Evolutionary conservation across 1,284 basidiomycete species (phyloP).

Genomic region (Cutaneotrichosporon spelunceum): DNA sequence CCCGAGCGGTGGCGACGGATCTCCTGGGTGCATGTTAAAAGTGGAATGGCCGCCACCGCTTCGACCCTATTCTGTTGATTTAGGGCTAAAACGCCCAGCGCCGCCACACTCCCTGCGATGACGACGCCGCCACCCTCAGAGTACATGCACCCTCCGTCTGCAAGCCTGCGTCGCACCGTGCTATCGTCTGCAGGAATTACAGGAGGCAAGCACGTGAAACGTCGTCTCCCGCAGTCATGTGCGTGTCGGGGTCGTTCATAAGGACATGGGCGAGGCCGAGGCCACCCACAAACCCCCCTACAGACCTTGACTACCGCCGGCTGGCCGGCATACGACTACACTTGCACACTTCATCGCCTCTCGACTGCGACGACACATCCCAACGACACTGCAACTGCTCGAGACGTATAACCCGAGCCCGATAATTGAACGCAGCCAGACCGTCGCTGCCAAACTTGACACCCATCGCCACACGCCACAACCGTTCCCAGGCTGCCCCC

Average conservation of each 20-base stretch:
- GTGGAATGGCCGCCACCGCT: neutral
- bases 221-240: neutral
- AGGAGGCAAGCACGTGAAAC: neutral
- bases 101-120: neutral
- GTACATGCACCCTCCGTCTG: neutral
- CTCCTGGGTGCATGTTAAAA: neutral
- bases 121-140: neutral
- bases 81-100: neutral
- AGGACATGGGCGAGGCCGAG: neutral
- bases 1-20: neutral
- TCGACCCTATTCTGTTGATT: neutral
- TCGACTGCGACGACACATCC: neutral
- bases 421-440: too few relatives aligned
- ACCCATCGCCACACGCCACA: neutral
- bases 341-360: neutral
- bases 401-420: too few relatives aligned
- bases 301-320: neutral
- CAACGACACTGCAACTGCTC: too few relatives aligned
- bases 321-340: neutral
- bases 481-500: neutral
- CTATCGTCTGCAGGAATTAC: neutral
- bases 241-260: neutral
- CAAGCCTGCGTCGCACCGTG: neutral
- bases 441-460: too few relatives aligned
- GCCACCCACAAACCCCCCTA: neutral